Base-by-base conservation (phyloP, 148 eudicot species). In the Spergularia bocconei region DNA sequence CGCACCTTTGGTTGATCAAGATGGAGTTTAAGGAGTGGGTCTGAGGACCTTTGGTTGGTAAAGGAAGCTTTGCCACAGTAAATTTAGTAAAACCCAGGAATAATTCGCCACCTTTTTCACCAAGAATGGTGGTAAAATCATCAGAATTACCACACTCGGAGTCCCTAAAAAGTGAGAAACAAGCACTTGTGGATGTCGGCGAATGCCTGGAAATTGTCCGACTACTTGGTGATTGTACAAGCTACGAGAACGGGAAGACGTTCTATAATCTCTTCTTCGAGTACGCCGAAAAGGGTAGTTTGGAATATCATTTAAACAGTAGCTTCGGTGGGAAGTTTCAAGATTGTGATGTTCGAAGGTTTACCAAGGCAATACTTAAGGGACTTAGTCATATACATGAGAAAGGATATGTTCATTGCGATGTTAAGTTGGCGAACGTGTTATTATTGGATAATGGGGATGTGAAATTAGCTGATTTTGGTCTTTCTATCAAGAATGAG, bases 41-140 rank as follows among this genome's bases (percentile, higher is more conserved):
- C 63, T 81, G 93, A 13, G 97, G 97, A 11, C 78, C 77, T 4
- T 58, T 61, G 17, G 62, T 93, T 16, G 98, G 98, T 6, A 86
- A 80, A 65, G 98, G 98, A 38, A 93, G 95, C 79, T 94, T 91
- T 63, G 98, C 86, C 0, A 82, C 83, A 3, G 98, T 94, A 0
- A 90, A 68, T 67, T 71, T 91, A 57, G 96, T 89, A 1, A 82
- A 78, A 56, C 84, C 93, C 67, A 82, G 21, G 56, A 69, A 53
- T 69, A 2, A 0, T 55, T 73, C 58, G 73, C 47, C 38, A 63
- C 16, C 6, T 11, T 69, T 75, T 82, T 85, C 23, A 56, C 77
- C 13, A 23, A 52, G 83, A 12, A 82, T 90, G 81, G 98, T 92
- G 4, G 93, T 91, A 10, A 94, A 94, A 72, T 85, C 96, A 12